Percentiles rank a stretch among this genome's conserved stretches.
phyloP scores from a whole-genome alignment of 169 alveolate genomes.

The Babesia caballi region DNA sequence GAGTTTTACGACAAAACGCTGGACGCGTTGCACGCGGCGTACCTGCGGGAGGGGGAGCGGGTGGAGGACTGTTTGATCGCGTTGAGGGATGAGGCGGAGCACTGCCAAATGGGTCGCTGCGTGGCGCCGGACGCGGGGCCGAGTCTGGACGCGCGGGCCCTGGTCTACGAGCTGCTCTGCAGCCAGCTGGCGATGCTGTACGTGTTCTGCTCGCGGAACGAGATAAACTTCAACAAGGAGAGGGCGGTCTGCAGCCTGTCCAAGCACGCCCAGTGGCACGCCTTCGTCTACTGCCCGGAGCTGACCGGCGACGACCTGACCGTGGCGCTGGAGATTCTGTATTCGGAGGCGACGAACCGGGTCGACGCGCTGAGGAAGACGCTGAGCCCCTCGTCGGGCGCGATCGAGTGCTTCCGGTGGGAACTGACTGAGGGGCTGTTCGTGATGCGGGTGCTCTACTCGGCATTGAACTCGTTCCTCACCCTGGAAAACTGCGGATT shows the following conservation, averaged over 20 bases:
- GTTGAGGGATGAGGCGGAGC: slow-evolving; percentile 11
- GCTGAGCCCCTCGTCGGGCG: neutral
- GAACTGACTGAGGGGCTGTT: slow-evolving; percentile 21
- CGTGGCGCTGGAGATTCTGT: slow-evolving; percentile 27
- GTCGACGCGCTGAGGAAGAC: neutral
- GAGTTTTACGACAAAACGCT: slow-evolving; percentile 28
- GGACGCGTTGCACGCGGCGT: slow-evolving; percentile 9
- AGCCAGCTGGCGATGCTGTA: slow-evolving; percentile 34
- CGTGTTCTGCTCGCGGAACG: slow-evolving; percentile 40
- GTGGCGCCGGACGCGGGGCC: neutral
- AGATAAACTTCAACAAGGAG: slow-evolving; percentile 12
- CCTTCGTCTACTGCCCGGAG: slow-evolving; percentile 42
- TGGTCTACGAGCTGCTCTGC: slow-evolving; percentile 33
- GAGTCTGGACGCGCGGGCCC: neutral
- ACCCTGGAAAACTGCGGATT: slow-evolving; percentile 57
- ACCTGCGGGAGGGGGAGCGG: neutral
- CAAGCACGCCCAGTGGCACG: slow-evolving; percentile 53
- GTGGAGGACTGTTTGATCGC: slow-evolving; percentile 26
- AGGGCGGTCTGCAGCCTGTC: slow-evolving; percentile 46
- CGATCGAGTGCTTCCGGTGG: neutral
- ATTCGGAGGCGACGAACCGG: slow-evolving; percentile 25
- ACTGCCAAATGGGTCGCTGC: neutral
- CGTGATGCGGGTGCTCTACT: slow-evolving; percentile 28
- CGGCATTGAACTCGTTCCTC: slow-evolving; percentile 33
- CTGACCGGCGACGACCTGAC: slow-evolving; percentile 25